Evolutionary conservation across 1,284 basidiomycete genomes (phyloP), one percentile per base, ranked within the genome.

Genomic region (Boletellus dicymbophilus): DNA sequence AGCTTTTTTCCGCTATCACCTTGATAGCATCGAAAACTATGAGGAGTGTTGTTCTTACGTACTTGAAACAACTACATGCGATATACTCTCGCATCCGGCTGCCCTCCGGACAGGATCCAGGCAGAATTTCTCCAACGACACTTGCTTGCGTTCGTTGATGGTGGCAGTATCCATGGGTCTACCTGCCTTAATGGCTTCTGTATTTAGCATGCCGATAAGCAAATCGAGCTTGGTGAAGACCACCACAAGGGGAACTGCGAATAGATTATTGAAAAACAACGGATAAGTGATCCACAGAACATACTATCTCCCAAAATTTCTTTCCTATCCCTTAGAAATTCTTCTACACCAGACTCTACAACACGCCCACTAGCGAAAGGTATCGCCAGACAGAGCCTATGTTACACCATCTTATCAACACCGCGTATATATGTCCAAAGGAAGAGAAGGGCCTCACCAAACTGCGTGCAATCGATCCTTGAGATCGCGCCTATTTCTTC

Each of bases 161-260:
- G 11, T 8, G 4, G 6, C 27, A 10, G 28, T 21, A 1, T 36
- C 20, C 4, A 22, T 9, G 3, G 4, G 2, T n/a, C 41, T 8
- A 1, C 18, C 33, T 7, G 18, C 16, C 8, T 20, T 5, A 18
- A 37, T 16, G 11, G 25, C 33, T 9, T 49, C 23, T 3, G 15
- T 13, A 27, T 4, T 7, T 5, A 49, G 6, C 11, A 10, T 16
- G 12, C 34, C 16, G 5, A 34, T 37, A 10, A 52, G 46, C 6
- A 20, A 27, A 34, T 51, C 50, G 7, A 49, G 27, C 21, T 52
- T 52, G 16, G 50, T 52, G n/a, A 50, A 44, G 4, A 50, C 42
- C 5, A 52, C 37, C 1, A 52, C 31, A 15, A 50, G 48, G 16
- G 47, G 50, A 21, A 37, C 50, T 18, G 22, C 11, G 11, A 22